phyloP scores from a whole-genome alignment of 148 eudicot genomes.

The Rhododendron williamsianum region DNA sequence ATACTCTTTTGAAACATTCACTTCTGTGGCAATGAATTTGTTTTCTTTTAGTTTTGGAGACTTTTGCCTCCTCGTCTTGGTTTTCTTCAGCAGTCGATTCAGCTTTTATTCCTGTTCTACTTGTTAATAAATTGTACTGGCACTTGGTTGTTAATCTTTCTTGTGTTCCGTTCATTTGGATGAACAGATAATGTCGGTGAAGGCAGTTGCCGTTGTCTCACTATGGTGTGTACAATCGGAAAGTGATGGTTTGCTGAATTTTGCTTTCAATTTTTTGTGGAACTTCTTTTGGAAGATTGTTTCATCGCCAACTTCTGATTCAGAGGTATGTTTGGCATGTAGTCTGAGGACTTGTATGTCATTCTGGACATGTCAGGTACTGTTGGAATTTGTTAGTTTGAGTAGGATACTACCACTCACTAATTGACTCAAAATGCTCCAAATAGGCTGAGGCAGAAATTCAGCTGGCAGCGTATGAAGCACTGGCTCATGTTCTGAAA shows the following conservation, averaged over 20 bases:
- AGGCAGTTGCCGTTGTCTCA: conserved; percentile 56
- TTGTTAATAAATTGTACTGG: background rate
- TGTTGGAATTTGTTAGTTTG: background rate
- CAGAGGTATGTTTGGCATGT: conserved; percentile 51
- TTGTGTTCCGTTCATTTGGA: background rate
- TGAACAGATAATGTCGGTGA: conserved; percentile 61
- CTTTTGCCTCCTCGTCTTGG: background rate
- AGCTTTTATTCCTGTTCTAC: background rate
- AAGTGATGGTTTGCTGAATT: conserved; percentile 26
- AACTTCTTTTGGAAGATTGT: conserved; percentile 57
- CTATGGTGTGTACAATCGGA: conserved; percentile 50
- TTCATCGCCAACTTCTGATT: conserved; percentile 38
- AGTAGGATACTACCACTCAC: conserved; percentile 10
- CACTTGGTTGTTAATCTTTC: background rate
- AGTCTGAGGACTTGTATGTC: background rate
- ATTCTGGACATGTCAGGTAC: background rate
- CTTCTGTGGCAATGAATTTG: background rate
- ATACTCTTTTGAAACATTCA: background rate
- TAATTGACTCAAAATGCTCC: conserved; percentile 18
- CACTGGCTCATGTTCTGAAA: conserved; percentile 54
- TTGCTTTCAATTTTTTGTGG: conserved; percentile 51
- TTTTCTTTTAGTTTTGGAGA: background rate
- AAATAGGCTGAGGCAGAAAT: conserved; percentile 67
- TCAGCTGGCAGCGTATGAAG: conserved; percentile 74
- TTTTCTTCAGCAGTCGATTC: background rate